phyloP scores from a whole-genome alignment of 352 stramenopile species.

The Globisporangium cystogenes region DNA sequence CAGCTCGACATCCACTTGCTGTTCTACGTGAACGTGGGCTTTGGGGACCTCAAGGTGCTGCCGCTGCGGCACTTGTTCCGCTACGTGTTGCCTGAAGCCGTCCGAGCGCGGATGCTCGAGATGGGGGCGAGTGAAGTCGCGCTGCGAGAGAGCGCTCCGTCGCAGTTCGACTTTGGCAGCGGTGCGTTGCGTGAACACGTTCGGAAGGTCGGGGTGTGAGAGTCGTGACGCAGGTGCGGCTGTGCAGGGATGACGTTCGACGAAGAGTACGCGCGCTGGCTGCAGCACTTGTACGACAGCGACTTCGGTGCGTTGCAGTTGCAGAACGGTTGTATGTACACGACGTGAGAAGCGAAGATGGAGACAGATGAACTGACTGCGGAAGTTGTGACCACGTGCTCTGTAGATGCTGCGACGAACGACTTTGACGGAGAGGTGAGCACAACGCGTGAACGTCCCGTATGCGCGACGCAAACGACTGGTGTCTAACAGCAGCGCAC shows the following conservation, averaged over 20 bases:
- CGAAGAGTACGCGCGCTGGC: conserved; percentile 83
- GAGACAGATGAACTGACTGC: background rate
- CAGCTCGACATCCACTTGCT: conserved; percentile 70
- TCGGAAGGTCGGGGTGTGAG: background rate
- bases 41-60: conserved; percentile 47
- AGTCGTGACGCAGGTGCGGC: background rate
- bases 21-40: conserved; percentile 63
- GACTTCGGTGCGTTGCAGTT: conserved; percentile 60
- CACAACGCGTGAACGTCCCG: background rate
- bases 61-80: conserved; percentile 71
- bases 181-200: conserved; percentile 15
- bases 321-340: too few species aligned
- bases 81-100: conserved; percentile 54
- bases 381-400: background rate
- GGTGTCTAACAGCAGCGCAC: background rate
- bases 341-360: too few species aligned
- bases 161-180: conserved; percentile 51
- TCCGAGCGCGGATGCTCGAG: conserved; percentile 55
- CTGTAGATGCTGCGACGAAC: conserved; percentile 31
- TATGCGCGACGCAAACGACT: background rate
- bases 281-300: conserved; percentile 83
- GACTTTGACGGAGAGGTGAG: conserved; percentile 52
- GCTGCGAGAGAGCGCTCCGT: conserved; percentile 57
- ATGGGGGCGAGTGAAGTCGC: conserved; percentile 72
- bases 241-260: conserved; percentile 65